These are phyloP conservation scores for Aschersonia sp. DNA, from an alignment of 2,329 filamentous ascomycete species.

Conservation along the genomic window DNA sequence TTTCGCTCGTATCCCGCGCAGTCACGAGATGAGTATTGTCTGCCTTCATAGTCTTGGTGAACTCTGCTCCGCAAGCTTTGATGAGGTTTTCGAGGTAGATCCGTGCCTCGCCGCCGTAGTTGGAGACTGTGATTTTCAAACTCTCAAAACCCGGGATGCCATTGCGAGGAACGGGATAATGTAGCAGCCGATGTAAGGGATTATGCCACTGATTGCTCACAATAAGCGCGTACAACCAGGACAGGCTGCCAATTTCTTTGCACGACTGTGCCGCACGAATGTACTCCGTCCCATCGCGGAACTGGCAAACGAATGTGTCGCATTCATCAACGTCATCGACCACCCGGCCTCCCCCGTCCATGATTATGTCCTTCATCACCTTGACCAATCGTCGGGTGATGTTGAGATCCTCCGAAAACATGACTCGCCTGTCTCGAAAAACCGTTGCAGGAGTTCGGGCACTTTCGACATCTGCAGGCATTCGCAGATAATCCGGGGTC, in stretches of 20 bases:
- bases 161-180: conserved; percentile 70
- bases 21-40: conserved; percentile 95
- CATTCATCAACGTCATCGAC: conserved; percentile 52
- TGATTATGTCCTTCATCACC: conserved; percentile 58
- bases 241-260: conserved; percentile 81
- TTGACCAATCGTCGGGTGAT: conserved; percentile 52
- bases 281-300: conserved; percentile 70
- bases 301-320: conserved; percentile 78
- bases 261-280: conserved; percentile 57
- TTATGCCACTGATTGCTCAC: conserved; percentile 81
- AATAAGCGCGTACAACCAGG: conserved; percentile 90
- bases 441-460: conserved; percentile 47
- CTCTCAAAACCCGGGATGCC: conserved; percentile 69
- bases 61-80: conserved; percentile 68
- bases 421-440: conserved; percentile 64
- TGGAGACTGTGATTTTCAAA: conserved; percentile 77
- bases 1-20: conserved; percentile 78
- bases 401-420: conserved; percentile 61
- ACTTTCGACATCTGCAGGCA: conserved; percentile 26
- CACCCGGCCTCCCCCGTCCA: conserved; percentile 54
- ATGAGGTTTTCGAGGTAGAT: conserved; percentile 90
- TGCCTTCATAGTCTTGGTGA: conserved; percentile 87
- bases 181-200: conserved; percentile 66
- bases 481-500: conserved; percentile 26
- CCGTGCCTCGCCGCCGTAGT: conserved; percentile 89